Percentiles rank a stretch among this genome's conserved stretches.
Conservation (phyloP, 148 eudicot genomes). For the Fallopia convolvulus region DNA sequence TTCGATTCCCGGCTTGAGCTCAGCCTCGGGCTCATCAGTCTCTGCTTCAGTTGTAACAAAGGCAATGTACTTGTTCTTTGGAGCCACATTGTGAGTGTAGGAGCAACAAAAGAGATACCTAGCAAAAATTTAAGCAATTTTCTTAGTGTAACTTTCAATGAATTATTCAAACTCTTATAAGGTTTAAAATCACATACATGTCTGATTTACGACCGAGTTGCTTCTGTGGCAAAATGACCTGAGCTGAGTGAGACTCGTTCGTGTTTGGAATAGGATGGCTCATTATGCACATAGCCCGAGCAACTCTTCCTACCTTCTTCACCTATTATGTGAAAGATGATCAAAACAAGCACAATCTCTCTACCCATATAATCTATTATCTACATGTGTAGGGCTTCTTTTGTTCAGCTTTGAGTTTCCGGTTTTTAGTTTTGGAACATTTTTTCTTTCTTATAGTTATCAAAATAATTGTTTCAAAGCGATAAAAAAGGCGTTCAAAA, state of each 20-base stretch:
- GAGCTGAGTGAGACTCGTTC: conserved; percentile 82
- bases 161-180: background rate
- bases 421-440: no score
- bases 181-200: conserved; percentile 43
- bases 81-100: conserved; percentile 92
- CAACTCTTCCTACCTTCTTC: conserved; percentile 79
- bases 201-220: conserved; percentile 93
- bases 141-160: background rate
- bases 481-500: no score
- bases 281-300: conserved; percentile 95
- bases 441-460: no score
- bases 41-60: conserved; percentile 93
- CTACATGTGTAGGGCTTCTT: no score
- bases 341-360: background rate
- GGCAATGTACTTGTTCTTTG: conserved; percentile 83
- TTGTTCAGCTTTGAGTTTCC: no score
- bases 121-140: background rate
- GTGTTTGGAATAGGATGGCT: conserved; percentile 90
- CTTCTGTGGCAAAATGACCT: conserved; percentile 91
- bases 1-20: conserved; percentile 80
- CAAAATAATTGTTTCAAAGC: no score
- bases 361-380: background rate
- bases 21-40: conserved; percentile 79
- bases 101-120: conserved; percentile 98
- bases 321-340: conserved; percentile 35